Evolutionary conservation across 2,329 filamentous ascomycete genomes (phyloP), one percentile per base, ranked within the genome.

Genomic region (Aureobasidium melanogenum): DNA sequence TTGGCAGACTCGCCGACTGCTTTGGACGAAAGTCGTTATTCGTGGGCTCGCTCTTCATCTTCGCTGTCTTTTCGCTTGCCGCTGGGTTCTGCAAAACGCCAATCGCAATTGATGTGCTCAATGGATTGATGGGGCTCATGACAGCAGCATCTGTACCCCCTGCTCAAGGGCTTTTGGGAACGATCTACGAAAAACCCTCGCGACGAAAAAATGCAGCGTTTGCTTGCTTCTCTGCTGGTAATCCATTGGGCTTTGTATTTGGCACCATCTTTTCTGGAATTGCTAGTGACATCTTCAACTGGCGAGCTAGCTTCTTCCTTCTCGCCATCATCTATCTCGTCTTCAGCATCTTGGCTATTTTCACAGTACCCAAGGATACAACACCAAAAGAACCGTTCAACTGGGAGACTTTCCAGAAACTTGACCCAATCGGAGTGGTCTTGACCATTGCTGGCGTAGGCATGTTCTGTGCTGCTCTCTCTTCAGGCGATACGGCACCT

Each of bases 371-470:
- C 0, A 75, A 74, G 10, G 82, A 83, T 76, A 67, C 65, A 9
- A 75, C 76, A n/a, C 67, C 68, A 67, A 84, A 75, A 67, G 75
- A 69, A 66, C 78, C 64, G 28, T 69, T 77, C 61, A 79, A 72
- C 41, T 72, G 67, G 64, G 70, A 80, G 60, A 80, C 80, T 0
- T 41, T 86, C 43, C 82, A 80, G 68, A 78, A 75, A 41, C 83
- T 88, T 66, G 86, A 88, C 71, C 70, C 83, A 7, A 71, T 86
- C 0, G 86, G 86, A 0, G 85, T 83, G 0, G 67, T 79, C 0
- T 71, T 88, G 63, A 84, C 85, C 3, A 78, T 88, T 36, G 76
- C 81, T n/a, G 85, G 86, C 0, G 84, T 87, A 62, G 85, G 83
- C 3, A 78, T 85, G 76, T 83, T 88, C 67, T 85, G 83, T 15